A percentile compares a stretch with the other conserved stretches of the same genome.
Evolutionary conservation across 2,329 filamentous ascomycete genomes (phyloP).

Genomic region (Colletotrichum tanaceti): DNA sequence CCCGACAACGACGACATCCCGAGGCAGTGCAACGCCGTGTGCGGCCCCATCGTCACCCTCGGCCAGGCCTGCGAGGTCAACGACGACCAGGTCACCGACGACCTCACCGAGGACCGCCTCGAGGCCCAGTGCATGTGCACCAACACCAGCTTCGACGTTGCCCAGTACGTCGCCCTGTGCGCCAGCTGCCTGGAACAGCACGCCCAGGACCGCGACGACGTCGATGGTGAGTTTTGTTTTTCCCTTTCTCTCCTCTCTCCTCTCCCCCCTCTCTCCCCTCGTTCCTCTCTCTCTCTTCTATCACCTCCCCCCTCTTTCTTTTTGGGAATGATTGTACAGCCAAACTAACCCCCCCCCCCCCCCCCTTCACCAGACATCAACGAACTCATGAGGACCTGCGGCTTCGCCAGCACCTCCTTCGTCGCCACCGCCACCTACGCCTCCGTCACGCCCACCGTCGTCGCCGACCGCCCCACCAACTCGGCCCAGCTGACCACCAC

Average conservation of each 20-base stretch:
- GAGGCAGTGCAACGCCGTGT: conserved; percentile 40
- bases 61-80: conserved; percentile 40
- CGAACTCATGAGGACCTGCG: conserved; percentile 42
- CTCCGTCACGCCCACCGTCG: conserved; percentile 33
- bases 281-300: no score
- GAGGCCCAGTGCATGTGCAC: conserved; percentile 55
- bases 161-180: conserved; percentile 48
- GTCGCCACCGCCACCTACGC: conserved; percentile 37
- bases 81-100: conserved; percentile 44
- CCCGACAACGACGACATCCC: conserved; percentile 42
- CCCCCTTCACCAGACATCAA: conserved; percentile 37
- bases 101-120: conserved; percentile 52
- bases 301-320: neutral
- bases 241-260: neutral
- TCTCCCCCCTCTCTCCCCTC: no score
- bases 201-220: conserved; percentile 38
- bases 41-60: conserved; percentile 40
- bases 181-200: conserved; percentile 43
- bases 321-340: no score
- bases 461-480: conserved; percentile 36
- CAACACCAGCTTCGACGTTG: conserved; percentile 55
- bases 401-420: conserved; percentile 41
- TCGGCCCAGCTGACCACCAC: conserved; percentile 41
- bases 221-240: conserved; percentile 37
- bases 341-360: no score